A percentile compares a stretch with the other conserved stretches of the same genome.
phyloP scores from a whole-genome alignment of 768 basidiomycete species.

The Punctularia strigosozonata region DNA sequence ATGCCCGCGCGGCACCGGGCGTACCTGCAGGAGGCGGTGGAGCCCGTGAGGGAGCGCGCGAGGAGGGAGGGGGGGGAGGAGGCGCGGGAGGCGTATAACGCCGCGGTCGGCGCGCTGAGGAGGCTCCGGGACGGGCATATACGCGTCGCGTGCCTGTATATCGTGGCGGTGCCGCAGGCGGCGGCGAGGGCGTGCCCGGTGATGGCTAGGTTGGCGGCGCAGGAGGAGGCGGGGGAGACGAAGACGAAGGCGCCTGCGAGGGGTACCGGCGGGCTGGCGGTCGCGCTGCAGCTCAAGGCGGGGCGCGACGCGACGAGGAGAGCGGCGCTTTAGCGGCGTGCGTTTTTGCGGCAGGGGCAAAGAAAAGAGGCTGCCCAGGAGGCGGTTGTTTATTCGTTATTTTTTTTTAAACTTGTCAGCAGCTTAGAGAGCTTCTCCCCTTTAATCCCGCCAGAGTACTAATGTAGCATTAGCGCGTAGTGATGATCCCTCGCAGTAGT shows the following conservation, averaged over 20 bases:
- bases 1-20: conserved; percentile 90
- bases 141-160: conserved; percentile 76
- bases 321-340: too few relatives aligned
- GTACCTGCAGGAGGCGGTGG: conserved; percentile 55
- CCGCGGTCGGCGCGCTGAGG: conserved; percentile 69
- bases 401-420: too few relatives aligned
- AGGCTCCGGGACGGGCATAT: conserved; percentile 81
- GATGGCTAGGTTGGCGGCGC: conserved; percentile 9
- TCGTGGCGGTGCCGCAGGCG: conserved; percentile 74
- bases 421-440: too few relatives aligned
- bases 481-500: too few relatives aligned
- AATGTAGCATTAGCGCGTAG: too few relatives aligned
- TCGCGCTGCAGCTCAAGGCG: conserved; percentile 75
- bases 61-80: conserved; percentile 40
- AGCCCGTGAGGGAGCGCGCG: conserved; percentile 53
- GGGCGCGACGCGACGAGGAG: conserved; percentile 81
- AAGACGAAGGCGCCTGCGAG: conserved; percentile 49
- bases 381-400: too few relatives aligned
- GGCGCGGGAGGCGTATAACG: conserved; percentile 68
- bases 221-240: conserved; percentile 27
- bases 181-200: conserved; percentile 41
- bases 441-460: too few relatives aligned
- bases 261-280: conserved; percentile 85
- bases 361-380: too few relatives aligned
- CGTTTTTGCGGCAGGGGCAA: too few relatives aligned